Evolutionary conservation across 305 asterid species (phyloP).

Genomic region (Petunia hybrid): DNA sequence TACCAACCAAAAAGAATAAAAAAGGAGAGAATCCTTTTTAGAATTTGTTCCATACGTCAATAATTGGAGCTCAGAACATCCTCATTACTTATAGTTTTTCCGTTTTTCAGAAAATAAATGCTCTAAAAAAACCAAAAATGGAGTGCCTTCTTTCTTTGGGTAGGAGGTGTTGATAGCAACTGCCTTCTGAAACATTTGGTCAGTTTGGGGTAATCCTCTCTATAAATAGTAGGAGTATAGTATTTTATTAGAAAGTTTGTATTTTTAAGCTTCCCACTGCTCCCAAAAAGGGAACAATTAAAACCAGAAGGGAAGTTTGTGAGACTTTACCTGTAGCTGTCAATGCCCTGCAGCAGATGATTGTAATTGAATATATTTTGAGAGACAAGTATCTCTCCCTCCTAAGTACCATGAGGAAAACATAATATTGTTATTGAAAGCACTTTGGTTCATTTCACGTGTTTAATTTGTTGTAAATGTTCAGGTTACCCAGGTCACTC

Average conservation of each 20-base stretch:
- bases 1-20: not conserved
- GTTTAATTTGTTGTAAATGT: not conserved
- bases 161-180: not conserved
- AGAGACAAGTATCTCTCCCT: not conserved
- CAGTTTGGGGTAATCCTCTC: not conserved
- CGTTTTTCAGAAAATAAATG: not conserved
- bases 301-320: not conserved
- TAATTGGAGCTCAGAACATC: not conserved
- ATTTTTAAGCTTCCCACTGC: not conserved
- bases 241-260: not conserved
- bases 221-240: not conserved
- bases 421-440: slow-evolving; percentile 8
- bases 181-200: not conserved
- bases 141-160: not conserved
- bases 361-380: slow-evolving; percentile 9
- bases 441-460: slow-evolving; percentile 18
- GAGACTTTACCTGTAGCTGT: not conserved
- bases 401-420: slow-evolving; percentile 11
- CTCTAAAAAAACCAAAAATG: not conserved
- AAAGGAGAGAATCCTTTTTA: not conserved
- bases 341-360: not conserved
- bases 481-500: slow-evolving; percentile 50
- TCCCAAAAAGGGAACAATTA: not conserved
- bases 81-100: not conserved
- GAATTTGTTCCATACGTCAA: not conserved